phyloP scores from a whole-genome alignment of 257 asterid genomes.

The Ophiorrhiza pumila region DNA sequence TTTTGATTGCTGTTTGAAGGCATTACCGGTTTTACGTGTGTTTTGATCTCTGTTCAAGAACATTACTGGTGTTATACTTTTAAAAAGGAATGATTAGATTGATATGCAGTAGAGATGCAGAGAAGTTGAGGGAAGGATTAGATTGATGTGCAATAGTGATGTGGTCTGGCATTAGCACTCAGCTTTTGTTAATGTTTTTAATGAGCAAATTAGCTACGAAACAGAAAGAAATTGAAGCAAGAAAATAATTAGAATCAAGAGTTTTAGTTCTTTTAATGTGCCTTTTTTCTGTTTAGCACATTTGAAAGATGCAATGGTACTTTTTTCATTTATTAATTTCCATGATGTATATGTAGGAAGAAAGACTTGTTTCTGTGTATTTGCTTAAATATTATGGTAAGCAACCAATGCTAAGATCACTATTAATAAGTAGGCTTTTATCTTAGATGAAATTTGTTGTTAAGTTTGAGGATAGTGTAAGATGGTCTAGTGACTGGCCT shows the following conservation, averaged over 20 bases:
- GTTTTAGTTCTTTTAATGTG: neutral
- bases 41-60: neutral
- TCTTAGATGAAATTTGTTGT: no score
- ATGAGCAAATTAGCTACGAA: neutral
- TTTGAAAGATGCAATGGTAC: neutral
- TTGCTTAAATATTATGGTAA: neutral
- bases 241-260: neutral
- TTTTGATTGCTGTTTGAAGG: neutral
- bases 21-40: neutral
- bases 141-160: neutral
- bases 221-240: neutral
- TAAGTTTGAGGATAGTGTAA: no score
- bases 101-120: neutral
- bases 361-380: neutral
- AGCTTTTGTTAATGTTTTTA: neutral
- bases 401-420: no score
- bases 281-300: neutral
- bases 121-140: neutral
- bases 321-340: neutral
- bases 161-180: neutral
- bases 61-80: neutral
- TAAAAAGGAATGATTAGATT: neutral
- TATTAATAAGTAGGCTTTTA: no score
- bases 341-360: neutral
- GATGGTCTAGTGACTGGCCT: no score